Evolutionary conservation across 1,284 basidiomycete species (phyloP).

Genomic region (Tilletia setariae): DNA sequence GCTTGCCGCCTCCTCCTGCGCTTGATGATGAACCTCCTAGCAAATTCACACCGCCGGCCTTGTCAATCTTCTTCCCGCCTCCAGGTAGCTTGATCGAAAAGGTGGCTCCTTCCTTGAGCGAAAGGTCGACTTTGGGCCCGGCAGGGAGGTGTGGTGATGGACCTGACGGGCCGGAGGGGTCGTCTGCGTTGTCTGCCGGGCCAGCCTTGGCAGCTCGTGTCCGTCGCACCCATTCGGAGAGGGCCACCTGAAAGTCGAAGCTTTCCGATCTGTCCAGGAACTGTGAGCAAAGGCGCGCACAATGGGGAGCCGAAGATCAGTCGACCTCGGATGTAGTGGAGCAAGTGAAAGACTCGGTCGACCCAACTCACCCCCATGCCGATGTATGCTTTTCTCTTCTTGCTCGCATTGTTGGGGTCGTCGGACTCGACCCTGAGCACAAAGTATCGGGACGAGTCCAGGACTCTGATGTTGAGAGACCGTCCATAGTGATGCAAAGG

Average conservation of each 20-base stretch:
- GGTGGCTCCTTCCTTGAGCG: conserved; percentile 91
- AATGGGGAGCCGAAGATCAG: no score
- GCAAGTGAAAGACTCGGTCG: not conserved
- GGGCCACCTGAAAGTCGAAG: conserved; percentile 60
- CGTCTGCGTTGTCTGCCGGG: conserved; percentile 39
- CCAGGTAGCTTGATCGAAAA: conserved; percentile 57
- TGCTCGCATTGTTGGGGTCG: conserved; percentile 35
- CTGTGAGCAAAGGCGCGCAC: no score
- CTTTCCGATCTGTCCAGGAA: conserved; percentile 48
- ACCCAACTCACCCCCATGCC: conserved; percentile 47
- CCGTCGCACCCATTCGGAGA: conserved; percentile 85
- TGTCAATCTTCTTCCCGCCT: conserved; percentile 8
- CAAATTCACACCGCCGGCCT: not conserved
- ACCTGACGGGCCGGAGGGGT: conserved; percentile 16
- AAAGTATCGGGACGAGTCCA: conserved; percentile 94
- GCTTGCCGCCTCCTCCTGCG: not conserved
- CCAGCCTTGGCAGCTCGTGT: conserved; percentile 29
- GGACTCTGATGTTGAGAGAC: conserved; percentile 58
- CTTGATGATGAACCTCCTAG: not conserved
- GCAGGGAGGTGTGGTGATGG: conserved; percentile 57
- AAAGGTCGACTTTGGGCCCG: conserved; percentile 83
- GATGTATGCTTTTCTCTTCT: conserved; percentile 43
- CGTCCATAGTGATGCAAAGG: not conserved
- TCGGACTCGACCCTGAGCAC: conserved; percentile 72
- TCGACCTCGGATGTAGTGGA: no score